A percentile compares a stretch with the other conserved stretches of the same genome.
Conservation (phyloP, 2,329 filamentous ascomycete species). For the Venturia nashicola region DNA sequence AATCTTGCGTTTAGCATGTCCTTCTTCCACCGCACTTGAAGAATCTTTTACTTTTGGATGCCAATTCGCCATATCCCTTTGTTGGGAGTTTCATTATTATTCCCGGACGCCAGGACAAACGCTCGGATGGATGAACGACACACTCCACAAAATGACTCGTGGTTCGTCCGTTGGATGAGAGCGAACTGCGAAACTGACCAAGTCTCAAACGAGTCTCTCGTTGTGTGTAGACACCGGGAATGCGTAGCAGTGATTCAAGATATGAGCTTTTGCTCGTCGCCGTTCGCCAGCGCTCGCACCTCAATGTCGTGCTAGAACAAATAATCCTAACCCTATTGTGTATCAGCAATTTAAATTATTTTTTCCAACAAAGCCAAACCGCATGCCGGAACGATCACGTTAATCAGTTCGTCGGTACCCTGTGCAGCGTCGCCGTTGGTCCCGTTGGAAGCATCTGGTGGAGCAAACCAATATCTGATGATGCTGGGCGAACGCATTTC, state of each 20-base stretch:
- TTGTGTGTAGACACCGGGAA: neutral
- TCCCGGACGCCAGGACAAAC: constrained; percentile 1
- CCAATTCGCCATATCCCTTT: neutral
- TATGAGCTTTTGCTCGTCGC: neutral
- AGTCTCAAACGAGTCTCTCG: neutral
- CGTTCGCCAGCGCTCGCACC: neutral
- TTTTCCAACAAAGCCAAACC: too few relatives aligned
- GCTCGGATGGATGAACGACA: neutral
- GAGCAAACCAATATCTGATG: neutral
- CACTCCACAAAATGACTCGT: constrained; percentile 2
- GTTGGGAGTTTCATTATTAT: neutral
- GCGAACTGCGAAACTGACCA: neutral
- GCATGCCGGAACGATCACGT: neutral
- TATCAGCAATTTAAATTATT: too few relatives aligned
- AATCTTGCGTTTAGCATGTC: neutral
- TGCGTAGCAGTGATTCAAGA: neutral
- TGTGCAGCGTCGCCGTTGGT: neutral
- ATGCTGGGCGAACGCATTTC: neutral
- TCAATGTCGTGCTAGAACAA: too few relatives aligned
- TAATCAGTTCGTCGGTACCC: neutral
- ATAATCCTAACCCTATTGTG: too few relatives aligned
- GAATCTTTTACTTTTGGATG: neutral
- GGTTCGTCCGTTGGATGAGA: neutral
- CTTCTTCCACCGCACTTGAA: neutral
- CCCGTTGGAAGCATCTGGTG: neutral